phyloP scores from a whole-genome alignment of 2,329 filamentous ascomycete species.

The Colletotrichum destructivum region DNA sequence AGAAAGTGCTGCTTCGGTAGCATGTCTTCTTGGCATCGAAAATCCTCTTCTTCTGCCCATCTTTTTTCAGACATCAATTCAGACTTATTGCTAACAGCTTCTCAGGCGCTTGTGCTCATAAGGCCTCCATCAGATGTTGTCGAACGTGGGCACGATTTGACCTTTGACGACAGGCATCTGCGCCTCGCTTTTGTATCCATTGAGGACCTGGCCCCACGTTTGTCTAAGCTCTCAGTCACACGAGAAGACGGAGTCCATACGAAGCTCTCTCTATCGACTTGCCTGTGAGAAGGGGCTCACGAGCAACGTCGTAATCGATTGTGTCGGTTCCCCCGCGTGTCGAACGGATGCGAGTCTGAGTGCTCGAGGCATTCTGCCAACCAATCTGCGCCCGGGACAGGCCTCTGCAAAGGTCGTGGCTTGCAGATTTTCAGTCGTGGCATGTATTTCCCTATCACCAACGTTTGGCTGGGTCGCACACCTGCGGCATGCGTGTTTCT shows the following conservation, averaged over 20 bases:
- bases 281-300: background rate
- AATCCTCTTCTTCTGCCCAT: background rate
- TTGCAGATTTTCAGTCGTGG: background rate
- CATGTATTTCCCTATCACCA: conserved; percentile 18
- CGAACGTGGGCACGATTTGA: conserved; percentile 6
- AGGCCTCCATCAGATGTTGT: background rate
- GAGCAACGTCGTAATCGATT: background rate
- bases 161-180: conserved; percentile 8
- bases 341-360: background rate
- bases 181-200: conserved; percentile 3
- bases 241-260: background rate
- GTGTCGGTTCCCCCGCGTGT: background rate
- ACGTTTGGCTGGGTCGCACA: conserved; percentile 16
- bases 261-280: background rate
- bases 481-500: conserved; percentile 14
- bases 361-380: background rate
- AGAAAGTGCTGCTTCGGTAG: background rate
- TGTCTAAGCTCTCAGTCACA: background rate
- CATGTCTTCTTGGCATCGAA: background rate
- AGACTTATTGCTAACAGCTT: background rate
- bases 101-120: conserved; percentile 5
- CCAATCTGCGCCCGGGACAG: background rate
- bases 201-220: background rate
- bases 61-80: background rate
- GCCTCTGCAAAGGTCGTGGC: background rate